Conservation (phyloP, 768 basidiomycete species). For the Daedaleopsis sinensis region DNA sequence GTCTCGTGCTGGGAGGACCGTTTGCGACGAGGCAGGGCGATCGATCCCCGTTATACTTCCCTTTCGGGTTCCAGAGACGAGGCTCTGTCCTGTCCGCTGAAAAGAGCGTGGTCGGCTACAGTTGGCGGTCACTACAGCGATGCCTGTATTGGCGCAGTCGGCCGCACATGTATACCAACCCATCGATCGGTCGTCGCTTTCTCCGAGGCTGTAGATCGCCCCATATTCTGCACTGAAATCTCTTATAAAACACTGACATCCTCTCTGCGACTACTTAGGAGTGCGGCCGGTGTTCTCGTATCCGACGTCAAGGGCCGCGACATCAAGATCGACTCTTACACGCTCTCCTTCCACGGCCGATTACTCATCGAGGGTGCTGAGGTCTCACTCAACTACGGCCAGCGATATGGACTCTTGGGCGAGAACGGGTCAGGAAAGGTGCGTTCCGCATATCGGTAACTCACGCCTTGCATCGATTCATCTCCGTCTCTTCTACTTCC, state of each 20-base stretch:
- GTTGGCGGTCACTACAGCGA: too few relatives aligned
- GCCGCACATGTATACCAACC: too few relatives aligned
- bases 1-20: too few relatives aligned
- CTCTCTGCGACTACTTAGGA: constrained; percentile 57
- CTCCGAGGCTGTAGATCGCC: background rate
- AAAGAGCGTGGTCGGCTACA: too few relatives aligned
- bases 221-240: background rate
- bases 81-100: too few relatives aligned
- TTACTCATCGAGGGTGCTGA: constrained; percentile 73
- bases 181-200: too few relatives aligned
- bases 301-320: constrained; percentile 93
- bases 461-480: background rate
- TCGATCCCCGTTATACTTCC: too few relatives aligned
- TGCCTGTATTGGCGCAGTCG: too few relatives aligned
- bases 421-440: constrained; percentile 99
- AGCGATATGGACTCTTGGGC: constrained; percentile 92
- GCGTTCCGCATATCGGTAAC: constrained; percentile 18
- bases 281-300: constrained; percentile 88
- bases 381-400: constrained; percentile 85
- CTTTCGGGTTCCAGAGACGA: too few relatives aligned
- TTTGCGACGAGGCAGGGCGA: too few relatives aligned
- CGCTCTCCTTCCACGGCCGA: constrained; percentile 96
- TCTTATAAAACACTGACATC: background rate
- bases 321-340: constrained; percentile 96
- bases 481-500: constrained; percentile 1